phyloP scores from a whole-genome alignment of 2,329 filamentous ascomycete genomes.

The Lithohypha guttulata region DNA sequence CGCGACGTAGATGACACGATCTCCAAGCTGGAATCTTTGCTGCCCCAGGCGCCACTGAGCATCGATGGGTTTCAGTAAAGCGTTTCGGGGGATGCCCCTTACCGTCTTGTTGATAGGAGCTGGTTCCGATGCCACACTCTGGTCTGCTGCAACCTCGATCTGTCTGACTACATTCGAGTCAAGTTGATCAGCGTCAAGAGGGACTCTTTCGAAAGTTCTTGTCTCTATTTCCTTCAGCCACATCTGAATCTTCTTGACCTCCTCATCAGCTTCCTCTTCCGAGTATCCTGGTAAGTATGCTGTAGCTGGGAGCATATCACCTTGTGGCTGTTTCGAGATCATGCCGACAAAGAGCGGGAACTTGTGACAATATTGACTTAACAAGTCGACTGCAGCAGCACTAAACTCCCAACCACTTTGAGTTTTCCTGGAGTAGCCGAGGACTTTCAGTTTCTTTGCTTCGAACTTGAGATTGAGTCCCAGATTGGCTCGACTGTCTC shows the following conservation, averaged over 20 bases:
- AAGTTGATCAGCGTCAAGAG: constrained; percentile 88
- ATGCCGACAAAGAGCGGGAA: constrained; percentile 94
- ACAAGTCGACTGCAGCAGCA: constrained; percentile 64
- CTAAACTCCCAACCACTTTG: constrained; percentile 93
- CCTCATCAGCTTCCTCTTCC: constrained; percentile 50
- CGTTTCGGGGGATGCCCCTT: constrained; percentile 71
- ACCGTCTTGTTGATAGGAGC: constrained; percentile 57
- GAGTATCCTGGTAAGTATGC: constrained; percentile 67
- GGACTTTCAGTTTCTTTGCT: constrained; percentile 83
- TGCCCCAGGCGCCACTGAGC: constrained; percentile 85
- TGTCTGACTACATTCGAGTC: constrained; percentile 79
- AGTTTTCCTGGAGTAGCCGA: constrained; percentile 85
- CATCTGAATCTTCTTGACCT: constrained; percentile 84
- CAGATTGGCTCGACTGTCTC: constrained; percentile 74
- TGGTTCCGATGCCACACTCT: constrained; percentile 42
- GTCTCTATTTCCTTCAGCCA: constrained; percentile 90
- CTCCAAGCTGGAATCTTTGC: constrained; percentile 73
- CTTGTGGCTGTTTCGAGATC: constrained; percentile 74
- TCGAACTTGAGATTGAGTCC: constrained; percentile 97
- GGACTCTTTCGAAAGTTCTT: constrained; percentile 89
- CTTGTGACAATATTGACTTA: constrained; percentile 79
- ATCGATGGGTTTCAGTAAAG: constrained; percentile 84
- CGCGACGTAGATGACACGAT: constrained; percentile 85
- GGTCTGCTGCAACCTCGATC: constrained; percentile 67
- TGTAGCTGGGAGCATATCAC: constrained; percentile 70